Conservation (phyloP, 2,329 filamentous ascomycete genomes). For the Penicillium oxalicum region DNA sequence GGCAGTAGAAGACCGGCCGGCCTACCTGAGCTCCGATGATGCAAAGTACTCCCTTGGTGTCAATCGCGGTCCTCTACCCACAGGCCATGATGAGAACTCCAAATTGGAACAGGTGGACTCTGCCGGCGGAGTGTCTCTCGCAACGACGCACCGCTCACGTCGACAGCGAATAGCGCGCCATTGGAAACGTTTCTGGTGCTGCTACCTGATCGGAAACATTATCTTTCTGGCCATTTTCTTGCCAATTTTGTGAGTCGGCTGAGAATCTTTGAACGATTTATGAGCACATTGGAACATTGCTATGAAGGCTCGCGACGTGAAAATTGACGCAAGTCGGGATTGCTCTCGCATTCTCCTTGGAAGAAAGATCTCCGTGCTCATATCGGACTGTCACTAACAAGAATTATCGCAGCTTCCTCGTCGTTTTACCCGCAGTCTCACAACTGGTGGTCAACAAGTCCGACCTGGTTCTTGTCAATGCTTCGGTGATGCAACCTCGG, state of each 20-base stretch:
- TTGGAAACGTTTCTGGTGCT: constrained; percentile 37
- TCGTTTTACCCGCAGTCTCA: constrained; percentile 38
- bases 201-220: constrained; percentile 30
- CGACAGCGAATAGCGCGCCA: constrained; percentile 29
- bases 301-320: too few species aligned
- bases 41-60: constrained; percentile 28
- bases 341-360: not conserved
- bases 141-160: constrained; percentile 18
- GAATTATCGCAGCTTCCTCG: constrained; percentile 28
- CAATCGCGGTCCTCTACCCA: constrained; percentile 26
- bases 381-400: not conserved
- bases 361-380: not conserved
- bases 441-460: constrained; percentile 36
- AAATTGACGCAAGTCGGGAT: not conserved
- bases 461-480: constrained; percentile 31
- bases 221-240: constrained; percentile 37
- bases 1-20: constrained; percentile 19
- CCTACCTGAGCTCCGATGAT: constrained; percentile 22
- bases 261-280: not conserved
- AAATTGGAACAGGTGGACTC: constrained; percentile 26
- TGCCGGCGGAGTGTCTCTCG: constrained; percentile 23
- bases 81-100: constrained; percentile 12
- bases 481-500: constrained; percentile 30
- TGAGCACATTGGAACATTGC: not conserved
- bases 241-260: constrained; percentile 33